Evolutionary conservation across 257 asterid species (phyloP).

Genomic region (Mitragyna speciosa): DNA sequence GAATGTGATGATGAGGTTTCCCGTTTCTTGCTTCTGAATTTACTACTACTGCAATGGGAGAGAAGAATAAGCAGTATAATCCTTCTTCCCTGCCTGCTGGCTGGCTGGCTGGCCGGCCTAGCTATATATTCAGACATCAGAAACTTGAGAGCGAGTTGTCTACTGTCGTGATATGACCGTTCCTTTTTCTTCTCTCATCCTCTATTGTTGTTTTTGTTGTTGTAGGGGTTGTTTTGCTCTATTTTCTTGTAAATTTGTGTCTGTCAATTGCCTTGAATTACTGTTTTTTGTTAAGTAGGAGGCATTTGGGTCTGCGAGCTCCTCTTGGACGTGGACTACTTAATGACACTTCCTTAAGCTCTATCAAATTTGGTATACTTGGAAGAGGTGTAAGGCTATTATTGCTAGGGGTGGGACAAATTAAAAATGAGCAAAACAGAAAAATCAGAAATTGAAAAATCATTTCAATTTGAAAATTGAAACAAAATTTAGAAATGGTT

Average conservation of each 20-base stretch:
- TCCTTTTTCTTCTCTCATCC: constrained; percentile 38
- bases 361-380: not conserved
- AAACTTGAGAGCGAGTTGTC: constrained; percentile 85
- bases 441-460: too few relatives aligned
- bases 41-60: not conserved
- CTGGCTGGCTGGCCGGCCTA: constrained; percentile 24
- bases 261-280: not conserved
- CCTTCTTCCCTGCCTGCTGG: not conserved
- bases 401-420: too few relatives aligned
- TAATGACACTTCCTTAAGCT: not conserved
- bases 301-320: not conserved
- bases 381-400: not conserved
- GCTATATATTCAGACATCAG: constrained; percentile 48
- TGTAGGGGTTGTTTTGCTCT: not conserved
- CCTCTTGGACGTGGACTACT: not conserved
- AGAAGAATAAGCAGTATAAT: not conserved
- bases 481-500: too few relatives aligned
- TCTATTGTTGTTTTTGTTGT: not conserved
- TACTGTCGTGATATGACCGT: constrained; percentile 72
- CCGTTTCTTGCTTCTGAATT: not conserved
- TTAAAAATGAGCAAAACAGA: too few relatives aligned
- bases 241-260: not conserved
- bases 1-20: constrained; percentile 11
- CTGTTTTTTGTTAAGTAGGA: not conserved
- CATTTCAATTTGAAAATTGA: too few relatives aligned